These are phyloP conservation scores for Glonium stellatum DNA, from an alignment of 495 filamentous ascomycete genomes.

Conservation along the genomic window DNA sequence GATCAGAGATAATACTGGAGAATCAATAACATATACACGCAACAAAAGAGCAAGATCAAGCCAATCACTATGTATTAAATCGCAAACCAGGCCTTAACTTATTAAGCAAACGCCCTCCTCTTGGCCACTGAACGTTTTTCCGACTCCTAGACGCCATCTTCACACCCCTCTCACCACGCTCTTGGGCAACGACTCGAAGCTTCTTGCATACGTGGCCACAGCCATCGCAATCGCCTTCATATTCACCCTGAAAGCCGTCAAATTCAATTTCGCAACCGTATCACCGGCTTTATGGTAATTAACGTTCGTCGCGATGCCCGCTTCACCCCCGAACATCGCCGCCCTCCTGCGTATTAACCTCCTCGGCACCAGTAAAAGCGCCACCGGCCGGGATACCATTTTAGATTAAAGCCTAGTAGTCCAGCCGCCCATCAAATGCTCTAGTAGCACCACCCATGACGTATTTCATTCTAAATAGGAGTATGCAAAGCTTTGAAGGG, in stretches of 20 bases:
- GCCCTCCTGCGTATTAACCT: constrained; percentile 56
- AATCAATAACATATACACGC: no score
- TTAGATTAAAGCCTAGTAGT: constrained; percentile 63
- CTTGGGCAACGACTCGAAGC: constrained; percentile 43
- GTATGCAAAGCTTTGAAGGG: constrained; percentile 45
- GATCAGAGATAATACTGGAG: no score
- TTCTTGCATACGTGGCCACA: constrained; percentile 55
- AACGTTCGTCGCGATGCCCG: constrained; percentile 51
- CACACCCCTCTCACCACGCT: constrained; percentile 4
- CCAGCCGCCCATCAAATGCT: constrained; percentile 57
- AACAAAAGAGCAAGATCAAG: no score
- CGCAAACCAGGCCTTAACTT: no score
- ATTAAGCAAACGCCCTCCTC: not conserved
- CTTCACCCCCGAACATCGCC: constrained; percentile 52
- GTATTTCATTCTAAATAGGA: constrained; percentile 45
- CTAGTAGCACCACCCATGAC: constrained; percentile 52
- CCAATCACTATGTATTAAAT: no score
- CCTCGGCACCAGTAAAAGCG: constrained; percentile 64
- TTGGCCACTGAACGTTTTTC: not conserved
- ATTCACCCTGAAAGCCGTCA: constrained; percentile 54
- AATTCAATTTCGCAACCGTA: constrained; percentile 51
- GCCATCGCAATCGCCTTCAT: constrained; percentile 55
- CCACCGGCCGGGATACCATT: constrained; percentile 58
- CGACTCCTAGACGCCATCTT: not conserved
- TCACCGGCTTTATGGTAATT: constrained; percentile 60